These are phyloP conservation scores for Leccinum fibrillosum DNA, from an alignment of 768 basidiomycete species.

Conservation along the genomic window DNA sequence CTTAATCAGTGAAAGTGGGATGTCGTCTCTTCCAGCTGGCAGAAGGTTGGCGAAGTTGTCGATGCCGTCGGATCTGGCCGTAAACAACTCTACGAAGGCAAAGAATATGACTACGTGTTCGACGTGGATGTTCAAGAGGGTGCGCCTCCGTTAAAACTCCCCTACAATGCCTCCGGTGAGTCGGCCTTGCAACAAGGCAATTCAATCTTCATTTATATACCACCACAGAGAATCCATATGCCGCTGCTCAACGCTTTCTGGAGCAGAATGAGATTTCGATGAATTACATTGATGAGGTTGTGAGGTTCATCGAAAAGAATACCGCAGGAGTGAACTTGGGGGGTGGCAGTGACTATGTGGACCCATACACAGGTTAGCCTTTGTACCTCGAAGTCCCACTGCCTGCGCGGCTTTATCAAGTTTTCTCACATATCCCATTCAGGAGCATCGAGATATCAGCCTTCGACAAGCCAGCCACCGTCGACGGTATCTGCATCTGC, in stretches of 20 bases:
- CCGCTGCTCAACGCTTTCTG: conserved; percentile 87
- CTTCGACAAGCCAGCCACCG: conserved; percentile 34
- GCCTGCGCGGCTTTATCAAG: background rate
- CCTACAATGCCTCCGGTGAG: conserved; percentile 85
- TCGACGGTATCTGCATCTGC: conserved; percentile 28
- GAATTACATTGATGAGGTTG: conserved; percentile 85
- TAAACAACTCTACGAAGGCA: conserved; percentile 88
- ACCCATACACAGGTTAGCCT: conserved; percentile 82
- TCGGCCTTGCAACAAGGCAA: background rate
- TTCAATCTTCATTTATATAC: background rate
- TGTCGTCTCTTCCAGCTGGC: conserved; percentile 62
- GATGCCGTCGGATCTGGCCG: conserved; percentile 90
- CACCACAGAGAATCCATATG: conserved; percentile 79
- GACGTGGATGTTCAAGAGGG: conserved; percentile 96
- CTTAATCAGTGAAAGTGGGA: conserved; percentile 69
- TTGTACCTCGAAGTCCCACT: background rate
- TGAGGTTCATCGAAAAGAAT: conserved; percentile 90
- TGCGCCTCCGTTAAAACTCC: conserved; percentile 87
- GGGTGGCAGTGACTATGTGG: conserved; percentile 58
- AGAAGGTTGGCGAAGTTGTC: conserved; percentile 93
- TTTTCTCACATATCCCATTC: background rate
- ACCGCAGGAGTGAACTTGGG: conserved; percentile 75
- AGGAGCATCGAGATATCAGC: conserved; percentile 67
- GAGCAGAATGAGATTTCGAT: conserved; percentile 78
- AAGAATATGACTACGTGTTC: conserved; percentile 99